phyloP scores from a whole-genome alignment of 768 basidiomycete genomes.

The Leccinum longicurvipes region DNA sequence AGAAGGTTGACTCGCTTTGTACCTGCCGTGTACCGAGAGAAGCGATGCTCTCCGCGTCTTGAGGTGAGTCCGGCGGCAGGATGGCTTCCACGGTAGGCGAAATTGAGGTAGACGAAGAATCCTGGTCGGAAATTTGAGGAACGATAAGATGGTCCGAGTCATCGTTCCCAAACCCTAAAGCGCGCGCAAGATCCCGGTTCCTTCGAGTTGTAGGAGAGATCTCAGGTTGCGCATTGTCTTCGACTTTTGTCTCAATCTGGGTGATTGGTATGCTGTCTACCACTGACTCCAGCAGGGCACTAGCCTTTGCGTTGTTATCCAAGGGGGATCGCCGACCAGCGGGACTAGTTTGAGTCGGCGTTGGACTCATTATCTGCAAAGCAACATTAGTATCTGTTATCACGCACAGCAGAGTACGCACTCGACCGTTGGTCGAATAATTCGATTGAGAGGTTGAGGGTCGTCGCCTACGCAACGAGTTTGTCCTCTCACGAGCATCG shows the following conservation, averaged over 20 bases:
- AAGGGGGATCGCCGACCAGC: slow-evolving; percentile 32
- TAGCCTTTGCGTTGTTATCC: slow-evolving; percentile 59
- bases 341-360: slow-evolving; percentile 34
- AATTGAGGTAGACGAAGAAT: slow-evolving; percentile 28
- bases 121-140: slow-evolving; percentile 22
- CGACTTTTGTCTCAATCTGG: slow-evolving; percentile 27
- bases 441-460: slow-evolving; percentile 84
- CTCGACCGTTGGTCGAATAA: slow-evolving; percentile 57
- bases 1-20: slow-evolving; percentile 6
- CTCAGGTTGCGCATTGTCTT: slow-evolving; percentile 29
- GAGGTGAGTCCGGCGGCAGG: slow-evolving; percentile 21
- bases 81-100: slow-evolving; percentile 36
- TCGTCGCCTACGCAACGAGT: slow-evolving; percentile 70
- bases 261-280: slow-evolving; percentile 49
- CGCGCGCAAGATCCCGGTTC: slow-evolving; percentile 73
- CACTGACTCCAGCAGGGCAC: slow-evolving; percentile 63
- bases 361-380: slow-evolving; percentile 57
- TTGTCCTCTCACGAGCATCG: slow-evolving; percentile 58
- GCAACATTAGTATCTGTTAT: slow-evolving; percentile 5
- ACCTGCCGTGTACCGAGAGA: slow-evolving; percentile 3
- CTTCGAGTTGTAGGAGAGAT: slow-evolving; percentile 55
- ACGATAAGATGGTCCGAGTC: slow-evolving; percentile 28
- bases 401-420: slow-evolving; percentile 20
- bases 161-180: slow-evolving; percentile 59
- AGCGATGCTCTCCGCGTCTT: slow-evolving; percentile 12